Percentiles rank a stretch among this genome's conserved stretches.
phyloP scores from a whole-genome alignment of 805 yeast genomes.

The Wickerhamomyces chambardii region DNA sequence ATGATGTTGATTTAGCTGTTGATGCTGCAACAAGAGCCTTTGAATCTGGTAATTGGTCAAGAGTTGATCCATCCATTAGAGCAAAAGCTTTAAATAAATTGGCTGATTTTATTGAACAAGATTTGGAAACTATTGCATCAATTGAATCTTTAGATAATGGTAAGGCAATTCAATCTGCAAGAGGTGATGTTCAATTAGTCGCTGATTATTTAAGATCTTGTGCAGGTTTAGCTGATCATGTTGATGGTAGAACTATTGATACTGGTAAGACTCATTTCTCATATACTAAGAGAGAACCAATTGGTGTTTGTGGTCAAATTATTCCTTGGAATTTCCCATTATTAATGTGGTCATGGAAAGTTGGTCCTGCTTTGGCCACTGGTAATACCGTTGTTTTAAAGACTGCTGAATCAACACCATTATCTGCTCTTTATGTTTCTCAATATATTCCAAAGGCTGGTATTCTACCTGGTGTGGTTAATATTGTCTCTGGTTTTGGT shows the following conservation, averaged over 20 bases:
- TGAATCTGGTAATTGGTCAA: slow-evolving; percentile 67
- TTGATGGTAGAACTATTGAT: slow-evolving; percentile 67
- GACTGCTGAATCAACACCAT: slow-evolving; percentile 89
- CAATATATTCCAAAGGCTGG: slow-evolving; percentile 72
- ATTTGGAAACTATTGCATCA: slow-evolving; percentile 63
- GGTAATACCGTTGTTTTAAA: slow-evolving; percentile 86
- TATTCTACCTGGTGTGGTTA: slow-evolving; percentile 85
- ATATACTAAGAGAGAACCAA: slow-evolving; percentile 80
- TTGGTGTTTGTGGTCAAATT: slow-evolving; percentile 93
- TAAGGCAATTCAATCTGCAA: slow-evolving; percentile 63
- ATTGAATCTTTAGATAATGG: slow-evolving; percentile 90
- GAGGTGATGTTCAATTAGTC: slow-evolving; percentile 68
- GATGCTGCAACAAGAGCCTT: slow-evolving; percentile 76
- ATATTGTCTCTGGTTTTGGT: slow-evolving; percentile 84
- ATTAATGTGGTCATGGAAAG: slow-evolving; percentile 90
- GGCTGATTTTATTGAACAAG: slow-evolving; percentile 68
- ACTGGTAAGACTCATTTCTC: slow-evolving; percentile 68
- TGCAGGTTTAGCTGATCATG: slow-evolving; percentile 90
- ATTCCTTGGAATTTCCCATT: slow-evolving; percentile 98
- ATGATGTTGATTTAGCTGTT: slow-evolving; percentile 76
- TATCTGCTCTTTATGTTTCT: slow-evolving; percentile 74
- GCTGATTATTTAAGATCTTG: slow-evolving; percentile 69
- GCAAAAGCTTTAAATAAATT: slow-evolving; percentile 55
- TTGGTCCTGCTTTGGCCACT: slow-evolving; percentile 87
- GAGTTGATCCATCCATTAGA: slow-evolving; percentile 58